phyloP scores from a whole-genome alignment of 2,329 filamentous ascomycete species.

The Aspergillus floridensis region DNA sequence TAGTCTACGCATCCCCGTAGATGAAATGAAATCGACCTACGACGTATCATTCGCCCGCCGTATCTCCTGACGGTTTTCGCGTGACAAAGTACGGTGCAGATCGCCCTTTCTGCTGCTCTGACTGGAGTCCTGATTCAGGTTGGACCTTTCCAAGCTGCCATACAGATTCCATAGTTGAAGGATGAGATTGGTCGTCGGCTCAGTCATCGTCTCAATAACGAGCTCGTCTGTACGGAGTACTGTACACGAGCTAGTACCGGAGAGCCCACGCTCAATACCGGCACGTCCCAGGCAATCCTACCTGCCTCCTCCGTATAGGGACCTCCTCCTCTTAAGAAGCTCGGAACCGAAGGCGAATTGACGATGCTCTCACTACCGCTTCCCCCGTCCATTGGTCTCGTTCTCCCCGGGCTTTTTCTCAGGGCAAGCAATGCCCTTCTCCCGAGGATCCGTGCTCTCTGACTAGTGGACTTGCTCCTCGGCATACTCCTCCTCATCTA shows the following conservation, averaged over 20 bases:
- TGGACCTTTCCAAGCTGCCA: constrained; percentile 5
- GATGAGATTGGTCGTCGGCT: neutral
- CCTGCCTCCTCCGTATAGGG: no score
- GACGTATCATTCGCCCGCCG: constrained; percentile 14
- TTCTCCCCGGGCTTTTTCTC: neutral
- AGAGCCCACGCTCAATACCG: neutral
- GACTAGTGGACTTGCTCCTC: neutral
- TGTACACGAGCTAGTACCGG: neutral
- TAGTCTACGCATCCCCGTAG: constrained; percentile 13
- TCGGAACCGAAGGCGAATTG: constrained; percentile 8
- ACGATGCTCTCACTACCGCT: neutral
- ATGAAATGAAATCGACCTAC: constrained; percentile 21
- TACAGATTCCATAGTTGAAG: constrained; percentile 6
- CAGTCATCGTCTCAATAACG: neutral
- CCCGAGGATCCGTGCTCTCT: neutral
- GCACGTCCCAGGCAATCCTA: neutral
- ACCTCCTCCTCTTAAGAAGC: neutral
- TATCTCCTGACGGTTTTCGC: constrained; percentile 16
- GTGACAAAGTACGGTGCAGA: constrained; percentile 26
- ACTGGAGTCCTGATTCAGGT: constrained; percentile 10
- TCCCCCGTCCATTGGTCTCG: neutral
- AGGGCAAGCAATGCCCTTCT: neutral
- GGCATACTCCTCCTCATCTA: neutral
- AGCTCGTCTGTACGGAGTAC: neutral
- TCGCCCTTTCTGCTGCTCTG: constrained; percentile 9